Conservation (phyloP, 2,329 filamentous ascomycete species). For the Epichloe baconii region DNA sequence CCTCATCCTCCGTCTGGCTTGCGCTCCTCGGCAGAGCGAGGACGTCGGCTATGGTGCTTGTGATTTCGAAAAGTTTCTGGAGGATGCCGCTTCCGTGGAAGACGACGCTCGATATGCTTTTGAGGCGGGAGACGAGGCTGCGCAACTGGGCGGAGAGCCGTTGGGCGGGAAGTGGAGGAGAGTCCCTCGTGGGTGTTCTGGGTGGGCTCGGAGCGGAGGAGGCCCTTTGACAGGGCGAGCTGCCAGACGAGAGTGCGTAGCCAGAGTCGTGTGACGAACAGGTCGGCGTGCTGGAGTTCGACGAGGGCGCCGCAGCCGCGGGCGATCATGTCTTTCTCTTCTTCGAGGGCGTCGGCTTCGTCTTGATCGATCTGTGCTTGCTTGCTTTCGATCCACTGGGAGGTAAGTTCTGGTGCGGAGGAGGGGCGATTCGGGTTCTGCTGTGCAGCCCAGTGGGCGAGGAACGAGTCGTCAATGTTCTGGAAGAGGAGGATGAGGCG, state of each 20-base stretch:
- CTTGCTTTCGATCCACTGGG: constrained; percentile 27
- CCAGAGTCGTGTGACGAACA: constrained; percentile 29
- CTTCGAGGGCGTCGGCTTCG: constrained; percentile 19
- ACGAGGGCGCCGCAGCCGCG: constrained; percentile 17
- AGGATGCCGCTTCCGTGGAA: constrained; percentile 44
- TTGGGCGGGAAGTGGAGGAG: constrained; percentile 25
- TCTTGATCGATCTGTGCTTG: constrained; percentile 27
- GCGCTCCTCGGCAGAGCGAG: constrained; percentile 35
- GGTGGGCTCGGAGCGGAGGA: constrained; percentile 22
- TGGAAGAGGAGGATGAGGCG: constrained; percentile 24
- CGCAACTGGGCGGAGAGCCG: constrained; percentile 26
- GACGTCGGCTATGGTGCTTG: constrained; percentile 46
- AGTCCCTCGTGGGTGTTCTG: constrained; percentile 22
- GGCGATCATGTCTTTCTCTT: constrained; percentile 13
- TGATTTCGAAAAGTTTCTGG: constrained; percentile 47
- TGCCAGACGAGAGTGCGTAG: constrained; percentile 29
- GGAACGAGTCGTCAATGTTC: constrained; percentile 25
- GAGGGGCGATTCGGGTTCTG: constrained; percentile 10
- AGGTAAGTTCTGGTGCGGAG: constrained; percentile 15
- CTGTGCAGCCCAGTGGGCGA: constrained; percentile 23
- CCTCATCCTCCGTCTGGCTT: constrained; percentile 25
- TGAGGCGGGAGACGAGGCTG: constrained; percentile 21
- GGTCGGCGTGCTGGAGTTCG: constrained; percentile 27
- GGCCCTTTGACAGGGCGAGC: constrained; percentile 25
- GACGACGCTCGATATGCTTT: constrained; percentile 30